Conservation (phyloP, 2,329 filamentous ascomycete genomes). For the Colletotrichum acutatum region DNA sequence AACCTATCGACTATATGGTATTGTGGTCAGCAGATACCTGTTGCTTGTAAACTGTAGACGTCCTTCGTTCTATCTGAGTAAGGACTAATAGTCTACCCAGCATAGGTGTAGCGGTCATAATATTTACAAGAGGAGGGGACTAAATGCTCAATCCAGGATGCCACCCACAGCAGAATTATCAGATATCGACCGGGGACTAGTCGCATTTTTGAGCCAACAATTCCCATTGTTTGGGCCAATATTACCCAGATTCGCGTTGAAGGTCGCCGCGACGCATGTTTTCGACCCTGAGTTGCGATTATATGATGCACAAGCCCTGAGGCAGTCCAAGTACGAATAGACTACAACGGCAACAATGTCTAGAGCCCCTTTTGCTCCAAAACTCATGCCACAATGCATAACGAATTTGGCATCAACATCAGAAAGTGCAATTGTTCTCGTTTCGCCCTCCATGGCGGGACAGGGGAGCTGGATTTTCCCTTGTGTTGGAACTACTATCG, state of each 20-base stretch:
- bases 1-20: neutral
- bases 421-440: neutral
- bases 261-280: neutral
- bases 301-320: neutral
- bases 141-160: neutral
- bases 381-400: neutral
- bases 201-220: neutral
- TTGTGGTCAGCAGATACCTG: neutral
- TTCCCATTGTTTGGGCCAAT: neutral
- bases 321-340: neutral
- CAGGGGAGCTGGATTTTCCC: neutral
- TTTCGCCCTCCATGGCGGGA: neutral
- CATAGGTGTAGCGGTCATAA: neutral
- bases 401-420: neutral
- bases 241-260: neutral
- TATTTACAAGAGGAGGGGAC: neutral
- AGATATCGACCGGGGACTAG: neutral
- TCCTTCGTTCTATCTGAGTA: neutral
- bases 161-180: neutral
- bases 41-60: neutral
- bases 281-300: neutral
- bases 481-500: neutral
- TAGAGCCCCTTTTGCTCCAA: neutral
- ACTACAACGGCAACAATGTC: neutral
- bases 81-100: neutral